A percentile compares a stretch with the other conserved stretches of the same genome.
These are phyloP conservation scores for Amniculicola lignicola DNA, from an alignment of 495 filamentous ascomycete species.

Conservation along the genomic window DNA sequence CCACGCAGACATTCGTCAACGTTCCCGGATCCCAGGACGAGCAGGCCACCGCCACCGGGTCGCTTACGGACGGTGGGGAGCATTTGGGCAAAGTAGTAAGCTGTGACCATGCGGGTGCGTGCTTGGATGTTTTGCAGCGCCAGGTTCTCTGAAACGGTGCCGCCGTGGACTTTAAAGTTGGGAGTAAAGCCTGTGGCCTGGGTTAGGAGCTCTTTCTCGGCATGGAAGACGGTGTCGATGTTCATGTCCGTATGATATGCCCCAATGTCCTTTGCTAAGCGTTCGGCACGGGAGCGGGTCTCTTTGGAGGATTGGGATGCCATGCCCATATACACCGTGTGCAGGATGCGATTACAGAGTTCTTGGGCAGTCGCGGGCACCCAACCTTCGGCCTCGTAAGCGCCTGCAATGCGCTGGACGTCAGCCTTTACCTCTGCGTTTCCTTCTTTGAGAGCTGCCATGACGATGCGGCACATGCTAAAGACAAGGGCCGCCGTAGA, in stretches of 20 bases:
- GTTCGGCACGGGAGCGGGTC: slow-evolving; percentile 67
- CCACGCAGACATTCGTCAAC: slow-evolving; percentile 49
- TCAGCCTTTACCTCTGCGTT: slow-evolving; percentile 71
- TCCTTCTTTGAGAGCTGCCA: slow-evolving; percentile 60
- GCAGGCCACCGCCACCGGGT: slow-evolving; percentile 54
- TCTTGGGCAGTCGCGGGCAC: slow-evolving; percentile 51
- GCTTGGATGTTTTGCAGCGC: slow-evolving; percentile 84
- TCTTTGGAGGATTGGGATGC: slow-evolving; percentile 64
- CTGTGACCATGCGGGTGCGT: slow-evolving; percentile 72
- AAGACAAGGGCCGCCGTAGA: slow-evolving; percentile 65
- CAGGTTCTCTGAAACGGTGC: slow-evolving; percentile 57
- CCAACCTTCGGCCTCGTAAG: slow-evolving; percentile 50
- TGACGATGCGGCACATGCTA: slow-evolving; percentile 50
- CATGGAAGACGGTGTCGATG: slow-evolving; percentile 64
- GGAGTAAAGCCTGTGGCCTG: slow-evolving; percentile 55
- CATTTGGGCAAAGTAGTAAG: slow-evolving; percentile 71
- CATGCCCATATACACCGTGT: slow-evolving; percentile 82
- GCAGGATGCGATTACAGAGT: slow-evolving; percentile 56
- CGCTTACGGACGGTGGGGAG: slow-evolving; percentile 57
- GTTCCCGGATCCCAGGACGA: slow-evolving; percentile 64
- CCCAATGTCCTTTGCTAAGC: slow-evolving; percentile 67
- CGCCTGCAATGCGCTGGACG: slow-evolving; percentile 59
- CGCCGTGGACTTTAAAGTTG: slow-evolving; percentile 68
- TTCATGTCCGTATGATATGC: slow-evolving; percentile 72
- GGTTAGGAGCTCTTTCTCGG: slow-evolving; percentile 54